Percentiles rank a stretch among this genome's conserved stretches.
phyloP scores from a whole-genome alignment of 2,329 filamentous ascomycete genomes.

The Ilyonectria sp. region DNA sequence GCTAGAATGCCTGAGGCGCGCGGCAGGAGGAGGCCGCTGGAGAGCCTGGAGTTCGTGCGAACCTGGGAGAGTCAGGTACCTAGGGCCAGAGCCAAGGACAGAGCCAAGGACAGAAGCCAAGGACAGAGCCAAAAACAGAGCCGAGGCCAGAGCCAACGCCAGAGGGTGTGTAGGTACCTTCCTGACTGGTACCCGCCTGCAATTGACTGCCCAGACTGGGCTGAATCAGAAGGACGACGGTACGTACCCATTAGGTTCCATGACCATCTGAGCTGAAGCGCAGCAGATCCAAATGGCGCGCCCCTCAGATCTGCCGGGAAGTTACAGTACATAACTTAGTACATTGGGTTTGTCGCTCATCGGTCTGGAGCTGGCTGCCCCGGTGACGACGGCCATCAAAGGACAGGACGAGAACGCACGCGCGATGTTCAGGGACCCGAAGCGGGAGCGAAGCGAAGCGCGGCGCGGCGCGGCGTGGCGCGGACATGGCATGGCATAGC shows the following conservation, averaged over 20 bases:
- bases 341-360: conserved; percentile 22
- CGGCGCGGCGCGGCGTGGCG: conserved; percentile 22
- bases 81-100: background rate
- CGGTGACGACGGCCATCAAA: conserved; percentile 15
- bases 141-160: background rate
- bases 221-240: conserved; percentile 9
- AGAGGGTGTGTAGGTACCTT: conserved; percentile 10
- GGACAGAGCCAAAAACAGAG: too few relatives aligned
- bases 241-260: conserved; percentile 24
- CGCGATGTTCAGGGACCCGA: conserved; percentile 26
- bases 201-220: conserved; percentile 19
- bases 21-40: background rate
- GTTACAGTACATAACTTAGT: conserved; percentile 10
- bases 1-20: conserved; percentile 10
- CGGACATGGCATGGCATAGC: conserved; percentile 20
- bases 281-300: conserved; percentile 31
- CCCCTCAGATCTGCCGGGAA: conserved; percentile 23
- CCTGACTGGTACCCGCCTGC: conserved; percentile 15
- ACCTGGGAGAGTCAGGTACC: conserved; percentile 13
- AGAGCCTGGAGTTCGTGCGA: conserved; percentile 10
- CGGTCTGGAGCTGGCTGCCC: conserved; percentile 20
- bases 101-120: too few relatives aligned
- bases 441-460: conserved; percentile 11
- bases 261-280: conserved; percentile 20
- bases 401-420: conserved; percentile 16